A percentile compares a stretch with the other conserved stretches of the same genome.
These are phyloP conservation scores for Kwoniella shandongensis DNA, from an alignment of 768 basidiomycete genomes.

Conservation along the genomic window DNA sequence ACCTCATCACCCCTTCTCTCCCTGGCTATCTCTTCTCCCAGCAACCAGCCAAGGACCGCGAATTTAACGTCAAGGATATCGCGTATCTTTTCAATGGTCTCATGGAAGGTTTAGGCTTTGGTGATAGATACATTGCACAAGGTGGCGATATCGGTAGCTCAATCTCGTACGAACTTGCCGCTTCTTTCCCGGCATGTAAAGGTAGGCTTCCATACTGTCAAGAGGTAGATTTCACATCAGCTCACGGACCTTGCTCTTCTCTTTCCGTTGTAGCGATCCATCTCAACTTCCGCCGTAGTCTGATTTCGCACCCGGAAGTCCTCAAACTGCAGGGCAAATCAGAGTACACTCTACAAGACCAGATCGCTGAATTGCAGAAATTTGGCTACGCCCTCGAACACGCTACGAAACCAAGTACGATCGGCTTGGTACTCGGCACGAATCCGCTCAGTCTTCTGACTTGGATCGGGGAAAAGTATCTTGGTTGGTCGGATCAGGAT, in stretches of 20 bases:
- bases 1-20: slow-evolving; percentile 41
- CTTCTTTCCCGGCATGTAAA: slow-evolving; percentile 38
- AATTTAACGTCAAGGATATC: slow-evolving; percentile 38
- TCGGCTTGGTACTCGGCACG: slow-evolving; percentile 37
- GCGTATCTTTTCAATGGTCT: slow-evolving; percentile 42
- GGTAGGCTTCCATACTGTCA: too few relatives aligned
- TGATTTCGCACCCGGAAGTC: background rate
- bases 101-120: slow-evolving; percentile 51
- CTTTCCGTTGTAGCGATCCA: slow-evolving; percentile 7
- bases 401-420: slow-evolving; percentile 35
- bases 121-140: slow-evolving; percentile 45
- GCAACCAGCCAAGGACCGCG: slow-evolving; percentile 36
- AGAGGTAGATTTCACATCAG: too few relatives aligned
- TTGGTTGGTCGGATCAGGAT: slow-evolving; percentile 39
- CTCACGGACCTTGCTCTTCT: too few relatives aligned
- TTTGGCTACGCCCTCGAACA: slow-evolving; percentile 43
- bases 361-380: slow-evolving; percentile 6
- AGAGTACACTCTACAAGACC: too few relatives aligned
- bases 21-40: slow-evolving; percentile 49
- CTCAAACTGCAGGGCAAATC: too few relatives aligned
- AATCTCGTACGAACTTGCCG: slow-evolving; percentile 36
- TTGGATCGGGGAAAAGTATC: slow-evolving; percentile 50
- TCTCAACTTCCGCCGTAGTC: slow-evolving; percentile 15
- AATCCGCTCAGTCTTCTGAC: slow-evolving; percentile 19
- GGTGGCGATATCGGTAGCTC: slow-evolving; percentile 52